Base-by-base conservation (phyloP, 192 early-diverging fungal genomes). In the Hyaloraphidium curvatum region DNA sequence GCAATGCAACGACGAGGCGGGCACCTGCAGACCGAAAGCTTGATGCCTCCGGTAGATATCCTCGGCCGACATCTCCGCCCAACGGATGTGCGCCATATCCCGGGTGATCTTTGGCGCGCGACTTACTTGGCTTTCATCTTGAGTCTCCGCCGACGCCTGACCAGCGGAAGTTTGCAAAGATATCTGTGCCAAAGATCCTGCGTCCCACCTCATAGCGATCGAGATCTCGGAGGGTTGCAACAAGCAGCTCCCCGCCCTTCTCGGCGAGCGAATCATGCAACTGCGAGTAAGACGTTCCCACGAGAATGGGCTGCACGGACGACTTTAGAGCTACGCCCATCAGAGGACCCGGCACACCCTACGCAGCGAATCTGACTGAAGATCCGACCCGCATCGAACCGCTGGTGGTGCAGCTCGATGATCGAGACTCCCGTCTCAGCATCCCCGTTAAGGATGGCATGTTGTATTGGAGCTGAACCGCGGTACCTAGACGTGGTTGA, bases 401-500 rank as follows among this genome's bases (percentile, higher is more conserved):
- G 61, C 27, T 68, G 67, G 0, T 73, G 72, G 57, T 89, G 75
- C 40, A 96, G 55, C 55, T 90, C 82, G 55, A 90, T 88, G 25
- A 96, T 82, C 4, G 89, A 83, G 4, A 91, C 79, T 0, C 91
- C 91, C 0, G 85, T 77, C 35, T 64, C 61, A 9, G 52, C 51
- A 39, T 89, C 91, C 25, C 75, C 72, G 51, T 87, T 77, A 39
- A 91, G 30, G 27, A 96, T 82, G 0, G 89, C 67, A 17, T 85
- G 69, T 55, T 96, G 86, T 39, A 96, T 72, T 7, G 91, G 91
- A 9, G 91, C 77, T 13, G 91, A 80, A 16, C 91, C 91, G n/a
- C 91, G 78, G 61, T 90, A 79, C 57, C 69, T 70, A 25, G 0
- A 37, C 7, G 2, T 11, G 14, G 16, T 7, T 52, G 11, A 16